phyloP scores from a whole-genome alignment of 164 flowering plant genomes.

The Macadamia tetraphylla region DNA sequence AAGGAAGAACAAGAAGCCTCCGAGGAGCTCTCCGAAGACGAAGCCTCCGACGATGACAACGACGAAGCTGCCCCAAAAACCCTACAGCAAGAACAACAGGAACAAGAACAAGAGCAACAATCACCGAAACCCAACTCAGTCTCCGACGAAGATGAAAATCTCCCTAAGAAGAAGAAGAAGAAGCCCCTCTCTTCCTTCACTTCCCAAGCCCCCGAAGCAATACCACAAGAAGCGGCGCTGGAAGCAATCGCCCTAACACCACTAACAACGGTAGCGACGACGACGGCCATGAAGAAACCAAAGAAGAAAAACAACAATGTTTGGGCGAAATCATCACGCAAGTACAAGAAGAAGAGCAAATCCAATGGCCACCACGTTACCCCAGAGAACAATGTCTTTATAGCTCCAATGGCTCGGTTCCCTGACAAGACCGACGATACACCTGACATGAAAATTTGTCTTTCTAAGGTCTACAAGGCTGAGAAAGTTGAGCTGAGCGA shows the following conservation, averaged over 20 bases:
- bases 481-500: constrained; percentile 94
- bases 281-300: constrained; percentile 35
- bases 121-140: constrained; percentile 19
- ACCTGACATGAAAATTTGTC: constrained; percentile 54
- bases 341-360: constrained; percentile 69
- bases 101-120: constrained; percentile 5
- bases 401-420: constrained; percentile 63
- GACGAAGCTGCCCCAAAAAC: constrained; percentile 5
- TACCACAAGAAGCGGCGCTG: neutral
- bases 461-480: constrained; percentile 85
- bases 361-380: constrained; percentile 20
- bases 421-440: constrained; percentile 76
- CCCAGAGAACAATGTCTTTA: constrained; percentile 45
- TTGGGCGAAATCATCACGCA: constrained; percentile 66
- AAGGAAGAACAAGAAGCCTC: constrained; percentile 23
- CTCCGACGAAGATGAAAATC: constrained; percentile 22
- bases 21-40: constrained; percentile 41
- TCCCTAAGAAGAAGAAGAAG: constrained; percentile 60
- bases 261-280: neutral
- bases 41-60: constrained; percentile 16
- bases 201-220: constrained; percentile 8
- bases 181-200: constrained; percentile 25
- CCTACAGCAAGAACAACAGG: constrained; percentile 1
- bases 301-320: constrained; percentile 65
- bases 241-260: neutral